Base-by-base conservation (phyloP, 1,284 basidiomycete genomes). In the Cerrena zonata region DNA sequence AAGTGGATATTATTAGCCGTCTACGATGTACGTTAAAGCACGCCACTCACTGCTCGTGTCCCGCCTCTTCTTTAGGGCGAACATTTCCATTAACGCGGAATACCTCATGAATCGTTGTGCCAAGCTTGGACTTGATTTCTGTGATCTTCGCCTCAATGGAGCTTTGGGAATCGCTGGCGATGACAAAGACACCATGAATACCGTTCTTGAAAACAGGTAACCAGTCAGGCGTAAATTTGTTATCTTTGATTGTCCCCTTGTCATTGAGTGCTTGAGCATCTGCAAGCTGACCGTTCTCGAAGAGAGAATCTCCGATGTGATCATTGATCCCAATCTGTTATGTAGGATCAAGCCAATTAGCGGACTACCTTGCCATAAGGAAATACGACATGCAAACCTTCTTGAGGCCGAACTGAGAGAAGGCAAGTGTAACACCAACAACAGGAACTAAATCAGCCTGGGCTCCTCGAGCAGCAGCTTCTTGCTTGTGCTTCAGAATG, bases 181-280 rank as follows among this genome's bases (percentile, higher is more conserved):
- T 58, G 18, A 72, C 56, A 37, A 71, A 55, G 19, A 71, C 59
- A n/a, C 70, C 70, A 47, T 74, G 63, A 42, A 73, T 63, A 22
- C 53, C 60, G 1, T 58, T 60, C 50, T 64, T 64, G 58, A 72
- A 72, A 1, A 54, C 64, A 10, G 61, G 45, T 21, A 67, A 56
- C 72, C 72, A 70, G 36, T 62, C 55, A 10, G 57, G 60, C 5
- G 50, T 58, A 52, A 63, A 60, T 34, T 68, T 41, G 21, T 65
- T 2, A 24, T n/a, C 43, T 7, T 7, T 19, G 22, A 42, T 45
- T 3, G 45, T 23, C 11, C 55, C 58, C 10, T 47, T 36, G 42
- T 60, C 58, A 11, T 53, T 57, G 10, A 72, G 63, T 11, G 47
- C 48, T 5, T 49, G 7, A 2, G 67, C 60, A 49, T 67, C 63